These are phyloP conservation scores for Pythium brachiatum DNA, from an alignment of 352 stramenopile species.

Conservation along the genomic window DNA sequence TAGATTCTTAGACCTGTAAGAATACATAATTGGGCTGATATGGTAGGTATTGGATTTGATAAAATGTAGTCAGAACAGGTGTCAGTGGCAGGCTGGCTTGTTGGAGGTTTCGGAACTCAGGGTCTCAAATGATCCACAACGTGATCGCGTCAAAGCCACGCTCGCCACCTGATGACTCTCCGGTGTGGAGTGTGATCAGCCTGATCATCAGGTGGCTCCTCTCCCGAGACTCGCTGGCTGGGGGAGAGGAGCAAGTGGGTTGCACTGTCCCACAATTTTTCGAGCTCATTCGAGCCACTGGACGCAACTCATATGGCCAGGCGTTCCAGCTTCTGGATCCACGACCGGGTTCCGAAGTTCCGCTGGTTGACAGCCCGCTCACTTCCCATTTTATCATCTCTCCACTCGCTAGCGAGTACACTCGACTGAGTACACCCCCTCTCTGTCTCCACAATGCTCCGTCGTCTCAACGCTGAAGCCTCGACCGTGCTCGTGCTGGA, in stretches of 20 bases:
- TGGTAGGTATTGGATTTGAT: not conserved
- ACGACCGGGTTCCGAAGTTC: too few species aligned
- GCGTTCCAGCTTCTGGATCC: not conserved
- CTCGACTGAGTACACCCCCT: not conserved
- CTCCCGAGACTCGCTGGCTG: not conserved
- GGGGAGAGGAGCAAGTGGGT: not conserved
- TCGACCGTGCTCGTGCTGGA: conserved; percentile 47
- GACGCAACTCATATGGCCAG: not conserved
- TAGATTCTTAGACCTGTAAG: not conserved
- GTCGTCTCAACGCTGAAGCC: not conserved
- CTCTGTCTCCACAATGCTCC: not conserved
- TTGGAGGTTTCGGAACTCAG: not conserved
- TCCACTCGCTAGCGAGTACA: not conserved
- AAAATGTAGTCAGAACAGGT: conserved; percentile 3
- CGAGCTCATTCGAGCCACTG: not conserved
- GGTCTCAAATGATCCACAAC: not conserved
- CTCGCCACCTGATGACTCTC: too few species aligned
- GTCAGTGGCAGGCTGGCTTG: not conserved
- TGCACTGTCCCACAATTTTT: not conserved
- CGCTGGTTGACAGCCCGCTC: too few species aligned
- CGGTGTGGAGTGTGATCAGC: too few species aligned
- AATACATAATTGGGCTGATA: not conserved
- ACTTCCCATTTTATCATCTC: not conserved
- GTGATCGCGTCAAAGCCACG: not conserved
- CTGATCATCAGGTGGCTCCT: too few species aligned